Percentiles rank a stretch among this genome's conserved stretches.
phyloP scores from a whole-genome alignment of 176 grass and related monocot genomes.

The Areca catechu region DNA sequence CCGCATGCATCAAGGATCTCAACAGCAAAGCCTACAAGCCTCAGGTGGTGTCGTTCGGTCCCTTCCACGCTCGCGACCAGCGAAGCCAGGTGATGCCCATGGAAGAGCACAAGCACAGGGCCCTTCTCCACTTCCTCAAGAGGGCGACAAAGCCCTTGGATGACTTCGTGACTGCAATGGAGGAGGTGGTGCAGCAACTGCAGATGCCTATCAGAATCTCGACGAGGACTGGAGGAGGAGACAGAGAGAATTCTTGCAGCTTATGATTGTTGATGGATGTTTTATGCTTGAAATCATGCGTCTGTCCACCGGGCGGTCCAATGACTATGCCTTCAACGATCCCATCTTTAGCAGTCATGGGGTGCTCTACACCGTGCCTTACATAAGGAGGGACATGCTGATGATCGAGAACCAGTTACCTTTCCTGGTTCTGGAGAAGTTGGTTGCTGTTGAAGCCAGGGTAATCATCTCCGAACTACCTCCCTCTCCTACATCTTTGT shows the following conservation, averaged over 20 bases:
- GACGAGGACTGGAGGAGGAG: conserved; percentile 29
- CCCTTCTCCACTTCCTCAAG: conserved; percentile 50
- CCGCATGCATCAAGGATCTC: conserved; percentile 61
- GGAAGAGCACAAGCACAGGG: conserved; percentile 74
- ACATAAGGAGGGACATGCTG: conserved; percentile 24
- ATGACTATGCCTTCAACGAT: conserved; percentile 36
- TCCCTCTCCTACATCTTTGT: not conserved
- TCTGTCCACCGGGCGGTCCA: not conserved
- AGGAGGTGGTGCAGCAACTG: conserved; percentile 23
- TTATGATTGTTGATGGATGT: conserved; percentile 77
- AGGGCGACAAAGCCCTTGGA: conserved; percentile 23
- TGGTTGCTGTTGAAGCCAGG: not conserved
- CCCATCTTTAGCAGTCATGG: conserved; percentile 15
- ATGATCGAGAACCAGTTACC: conserved; percentile 34
- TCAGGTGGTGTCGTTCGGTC: conserved; percentile 68
- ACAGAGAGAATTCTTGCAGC: too few relatives aligned
- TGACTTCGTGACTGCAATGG: conserved; percentile 30
- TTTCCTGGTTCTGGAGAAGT: conserved; percentile 12
- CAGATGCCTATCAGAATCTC: conserved; percentile 45
- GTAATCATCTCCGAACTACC: not conserved
- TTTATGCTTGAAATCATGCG: conserved; percentile 75
- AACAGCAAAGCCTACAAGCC: conserved; percentile 51
- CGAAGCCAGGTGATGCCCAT: conserved; percentile 30
- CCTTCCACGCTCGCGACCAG: too few relatives aligned
- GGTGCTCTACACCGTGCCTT: conserved; percentile 3